Base-by-base conservation (phyloP, 2,329 filamentous ascomycete species). In the Fusarium chuoi region DNA sequence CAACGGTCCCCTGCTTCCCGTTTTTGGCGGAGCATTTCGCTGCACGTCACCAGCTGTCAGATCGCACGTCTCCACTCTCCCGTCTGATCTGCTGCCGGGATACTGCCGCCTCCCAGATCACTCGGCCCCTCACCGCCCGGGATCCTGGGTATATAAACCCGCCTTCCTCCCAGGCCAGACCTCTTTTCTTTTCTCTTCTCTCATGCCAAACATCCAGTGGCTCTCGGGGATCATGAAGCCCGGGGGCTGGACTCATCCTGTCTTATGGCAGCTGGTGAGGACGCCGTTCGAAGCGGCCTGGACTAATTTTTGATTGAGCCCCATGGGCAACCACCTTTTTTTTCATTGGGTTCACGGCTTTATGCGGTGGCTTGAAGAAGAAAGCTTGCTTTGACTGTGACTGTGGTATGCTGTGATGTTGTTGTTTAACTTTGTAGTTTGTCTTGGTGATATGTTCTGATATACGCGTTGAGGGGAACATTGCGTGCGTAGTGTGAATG, bases 361-460 rank as follows among this genome's bases (percentile, higher is more conserved):
- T 51, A 65, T 33, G 63, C 61, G 33, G 28, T 45, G 74, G 10
- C 71, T 76, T 63, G 74, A 76, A 76, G 74, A 76, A 73, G 71
- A 75, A 59, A 20, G 13, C 44, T 14, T 42, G 12, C 46, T 60
- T 30, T 55, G 38, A n/a, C 6, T 14, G 14, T 49, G 42, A 35
- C 26, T 62, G 35, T 7, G n/a, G 12, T n/a, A 9, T 33, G 10
- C 12, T 13, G 12, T 56, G n/a, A 41, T 41, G 10, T 49, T 24
- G 13, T 42, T 42, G 18, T 12, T 35, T 6, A 13, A 45, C 22
- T 41, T 56, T 33, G 35, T 70, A 35, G 26, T 35, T 15, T 36
- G 28, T 1, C 8, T 22, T 54, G 30, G 8, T 55, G 41, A n/a
- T 18, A 60, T 54, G 51, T 10, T 61, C 18, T 49, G 33, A 14